Evolutionary conservation across 495 filamentous ascomycete species (phyloP).

Genomic region (Patellaria atrata): DNA sequence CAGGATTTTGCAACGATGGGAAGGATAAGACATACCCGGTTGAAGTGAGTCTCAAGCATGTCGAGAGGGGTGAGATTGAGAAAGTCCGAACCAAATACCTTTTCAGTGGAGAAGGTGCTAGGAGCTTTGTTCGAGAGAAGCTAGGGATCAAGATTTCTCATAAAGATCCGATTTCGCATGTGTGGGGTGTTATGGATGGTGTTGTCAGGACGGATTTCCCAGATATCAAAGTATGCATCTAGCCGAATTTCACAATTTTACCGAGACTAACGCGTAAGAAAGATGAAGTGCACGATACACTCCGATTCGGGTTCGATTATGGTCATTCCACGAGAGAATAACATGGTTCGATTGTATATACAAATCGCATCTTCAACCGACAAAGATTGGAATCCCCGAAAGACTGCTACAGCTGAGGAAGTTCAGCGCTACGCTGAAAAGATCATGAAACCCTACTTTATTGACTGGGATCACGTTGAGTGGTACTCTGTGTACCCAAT

Average conservation of each 20-base stretch:
- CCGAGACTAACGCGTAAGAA: conserved; percentile 6
- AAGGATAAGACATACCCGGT: conserved; percentile 42
- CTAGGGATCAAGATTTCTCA: conserved; percentile 44
- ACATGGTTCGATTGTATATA: conserved; percentile 33
- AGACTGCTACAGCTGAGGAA: conserved; percentile 36
- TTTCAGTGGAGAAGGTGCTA: conserved; percentile 51
- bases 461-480: conserved; percentile 42
- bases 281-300: conserved; percentile 81
- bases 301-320: conserved; percentile 33
- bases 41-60: conserved; percentile 55
- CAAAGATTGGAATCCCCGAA: conserved; percentile 40
- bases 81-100: conserved; percentile 50
- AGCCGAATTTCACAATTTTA: neutral
- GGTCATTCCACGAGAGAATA: conserved; percentile 32
- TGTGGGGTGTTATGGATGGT: conserved; percentile 34
- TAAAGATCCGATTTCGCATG: conserved; percentile 48
- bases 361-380: conserved; percentile 42
- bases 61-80: conserved; percentile 55
- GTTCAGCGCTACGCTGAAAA: conserved; percentile 45
- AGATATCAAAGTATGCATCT: conserved; percentile 31
- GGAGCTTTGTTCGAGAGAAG: conserved; percentile 45
- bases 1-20: conserved; percentile 44
- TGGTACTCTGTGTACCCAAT: conserved; percentile 52
- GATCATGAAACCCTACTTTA: conserved; percentile 45
- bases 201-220: conserved; percentile 32